These are phyloP conservation scores for Ehretia macrophylla DNA, from an alignment of 257 asterid species.

Conservation along the genomic window DNA sequence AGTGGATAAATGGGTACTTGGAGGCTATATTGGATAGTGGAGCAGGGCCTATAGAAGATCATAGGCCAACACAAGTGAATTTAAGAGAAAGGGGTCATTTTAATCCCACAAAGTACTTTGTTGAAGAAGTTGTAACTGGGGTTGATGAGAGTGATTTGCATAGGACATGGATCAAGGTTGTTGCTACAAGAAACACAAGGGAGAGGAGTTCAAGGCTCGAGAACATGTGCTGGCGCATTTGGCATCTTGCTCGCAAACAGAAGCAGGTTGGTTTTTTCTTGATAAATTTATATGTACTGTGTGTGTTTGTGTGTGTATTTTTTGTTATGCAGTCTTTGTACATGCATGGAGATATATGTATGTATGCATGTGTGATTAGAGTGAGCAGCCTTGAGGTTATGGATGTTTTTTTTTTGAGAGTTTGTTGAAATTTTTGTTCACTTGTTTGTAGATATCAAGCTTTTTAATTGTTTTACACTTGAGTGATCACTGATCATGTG, in stretches of 20 bases:
- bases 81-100: slow-evolving; percentile 40
- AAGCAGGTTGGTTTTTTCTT: slow-evolving; percentile 45
- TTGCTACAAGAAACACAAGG: slow-evolving; percentile 64
- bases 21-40: slow-evolving; percentile 87
- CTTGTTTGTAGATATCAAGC: too few relatives aligned
- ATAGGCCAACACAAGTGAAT: slow-evolving; percentile 25
- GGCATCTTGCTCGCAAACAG: slow-evolving; percentile 83
- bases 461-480: too few relatives aligned
- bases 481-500: too few relatives aligned
- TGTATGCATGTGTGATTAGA: neutral
- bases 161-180: slow-evolving; percentile 84
- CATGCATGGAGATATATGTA: neutral
- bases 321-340: neutral
- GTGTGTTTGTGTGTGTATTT: neutral
- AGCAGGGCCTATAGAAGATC: slow-evolving; percentile 50
- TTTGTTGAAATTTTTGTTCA: too few relatives aligned
- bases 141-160: slow-evolving; percentile 82
- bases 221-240: slow-evolving; percentile 92
- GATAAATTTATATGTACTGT: neutral
- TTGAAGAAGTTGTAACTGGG: slow-evolving; percentile 74
- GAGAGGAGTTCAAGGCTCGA: slow-evolving; percentile 74
- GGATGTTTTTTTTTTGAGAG: too few relatives aligned
- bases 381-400: too few relatives aligned
- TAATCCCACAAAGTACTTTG: slow-evolving; percentile 75
- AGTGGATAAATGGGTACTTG: slow-evolving; percentile 88